These are phyloP conservation scores for Cephaloascus fragrans DNA, from an alignment of 805 yeast species.

Conservation along the genomic window DNA sequence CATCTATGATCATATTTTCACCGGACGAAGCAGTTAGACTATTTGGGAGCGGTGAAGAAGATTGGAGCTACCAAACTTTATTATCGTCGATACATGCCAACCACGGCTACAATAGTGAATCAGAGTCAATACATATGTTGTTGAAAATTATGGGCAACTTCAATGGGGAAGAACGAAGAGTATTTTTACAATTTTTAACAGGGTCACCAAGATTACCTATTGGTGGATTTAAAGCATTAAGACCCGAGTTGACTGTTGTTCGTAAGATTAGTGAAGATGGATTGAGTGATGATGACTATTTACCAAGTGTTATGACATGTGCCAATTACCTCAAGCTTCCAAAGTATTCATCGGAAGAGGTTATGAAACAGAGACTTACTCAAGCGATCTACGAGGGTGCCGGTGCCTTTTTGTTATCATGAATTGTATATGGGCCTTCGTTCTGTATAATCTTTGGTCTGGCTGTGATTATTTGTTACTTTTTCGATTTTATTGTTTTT, in stretches of 20 bases:
- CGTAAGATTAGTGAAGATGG: slow-evolving; percentile 72
- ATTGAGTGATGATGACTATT: slow-evolving; percentile 58
- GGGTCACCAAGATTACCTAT: slow-evolving; percentile 91
- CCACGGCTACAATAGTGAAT: slow-evolving; percentile 78
- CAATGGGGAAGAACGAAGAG: slow-evolving; percentile 44
- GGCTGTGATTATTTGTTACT: too few relatives aligned
- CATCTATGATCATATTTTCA: slow-evolving; percentile 60
- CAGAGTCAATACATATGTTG: slow-evolving; percentile 50
- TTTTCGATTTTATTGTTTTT: too few relatives aligned
- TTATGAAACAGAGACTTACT: slow-evolving; percentile 47
- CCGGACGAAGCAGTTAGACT: slow-evolving; percentile 63
- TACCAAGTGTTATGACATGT: slow-evolving; percentile 98
- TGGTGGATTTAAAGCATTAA: slow-evolving; percentile 81
- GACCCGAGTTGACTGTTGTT: slow-evolving; percentile 83
- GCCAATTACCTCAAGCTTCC: slow-evolving; percentile 91
- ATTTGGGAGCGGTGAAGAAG: slow-evolving; percentile 71
- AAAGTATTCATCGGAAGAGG: slow-evolving; percentile 53
- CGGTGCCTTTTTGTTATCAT: slow-evolving; percentile 76
- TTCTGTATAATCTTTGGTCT: too few relatives aligned
- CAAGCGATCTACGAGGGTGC: slow-evolving; percentile 85
- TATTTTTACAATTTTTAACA: slow-evolving; percentile 78
- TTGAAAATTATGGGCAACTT: slow-evolving; percentile 55
- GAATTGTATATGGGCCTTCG: slow-evolving; percentile 4
- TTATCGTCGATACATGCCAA: slow-evolving; percentile 63
- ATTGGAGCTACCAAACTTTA: slow-evolving; percentile 68